Evolutionary conservation across 345 rosid species (phyloP), one percentile per base, ranked within the genome.

Genomic region (Heritiera fomes): DNA sequence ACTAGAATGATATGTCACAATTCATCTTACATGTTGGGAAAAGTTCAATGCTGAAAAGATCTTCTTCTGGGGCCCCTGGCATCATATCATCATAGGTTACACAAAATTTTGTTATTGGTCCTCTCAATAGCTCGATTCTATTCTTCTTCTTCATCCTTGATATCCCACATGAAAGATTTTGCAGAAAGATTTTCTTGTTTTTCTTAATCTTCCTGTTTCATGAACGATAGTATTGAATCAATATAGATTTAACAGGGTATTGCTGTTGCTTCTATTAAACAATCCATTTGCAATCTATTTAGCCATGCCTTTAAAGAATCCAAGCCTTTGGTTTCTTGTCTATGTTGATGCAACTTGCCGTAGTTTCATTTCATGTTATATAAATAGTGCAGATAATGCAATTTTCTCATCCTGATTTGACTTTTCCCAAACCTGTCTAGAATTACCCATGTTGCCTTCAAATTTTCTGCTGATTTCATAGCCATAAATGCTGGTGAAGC

Each of bases 361-460:
- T 43, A 32, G n/a, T 53, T 53, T 15, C 58, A 53, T 53, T 15
- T 50, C 55, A 50, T 50, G 17, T 50, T 50, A 2, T 17, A 55
- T 55, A 18, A 55, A 23, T 23, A 55, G 5, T 40, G 43, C 23
- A 55, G 38, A 17, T 46, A 69, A 56, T 28, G 56, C 68, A 50
- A 49, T 50, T 30, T 61, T 50, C n/a, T 55, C 23, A 64, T 53
- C 50, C 38, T 58, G 46, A 43, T 40, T 18, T 56, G 38, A 55
- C 18, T 14, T 12, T 78, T 28, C 64, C 43, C 82, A 71, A 46
- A 84, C 89, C 89, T 84, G 85, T 87, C 89, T 41, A 87, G 82
- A 56, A 87, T 83, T 30, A 87, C 75, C 89, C 87, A 87, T 52
- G 89, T 87, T 81, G 89, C 78, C 58, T 50, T 71, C 71, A 83